Conservation (phyloP, 2,329 filamentous ascomycete genomes). For the Whalleya microplaca region DNA sequence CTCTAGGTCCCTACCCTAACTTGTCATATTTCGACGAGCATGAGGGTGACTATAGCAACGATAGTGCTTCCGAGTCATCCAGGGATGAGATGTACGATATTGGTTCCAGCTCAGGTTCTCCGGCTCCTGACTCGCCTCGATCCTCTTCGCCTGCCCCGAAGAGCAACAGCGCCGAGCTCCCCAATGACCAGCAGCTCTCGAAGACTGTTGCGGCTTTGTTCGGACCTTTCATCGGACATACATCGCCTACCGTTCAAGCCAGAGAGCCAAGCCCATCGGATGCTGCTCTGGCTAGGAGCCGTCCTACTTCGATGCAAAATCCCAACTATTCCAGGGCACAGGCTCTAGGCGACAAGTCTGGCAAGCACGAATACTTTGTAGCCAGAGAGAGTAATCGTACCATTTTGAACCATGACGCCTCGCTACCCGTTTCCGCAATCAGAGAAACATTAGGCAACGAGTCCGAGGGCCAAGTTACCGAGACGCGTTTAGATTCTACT, state of each 20-base stretch:
- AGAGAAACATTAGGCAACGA: conserved; percentile 19
- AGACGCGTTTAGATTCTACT: neutral
- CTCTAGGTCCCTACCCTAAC: neutral
- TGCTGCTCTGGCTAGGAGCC: conserved; percentile 37
- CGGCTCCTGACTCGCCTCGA: neutral
- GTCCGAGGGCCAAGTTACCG: neutral
- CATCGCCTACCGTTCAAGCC: neutral
- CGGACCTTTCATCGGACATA: conserved; percentile 12
- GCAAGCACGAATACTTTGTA: conserved; percentile 45
- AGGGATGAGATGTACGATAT: conserved; percentile 7
- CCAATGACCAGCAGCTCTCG: neutral
- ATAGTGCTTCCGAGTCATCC: conserved; percentile 6
- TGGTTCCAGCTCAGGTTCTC: conserved; percentile 1
- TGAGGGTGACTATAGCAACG: neutral
- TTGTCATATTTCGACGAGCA: conserved; percentile 13
- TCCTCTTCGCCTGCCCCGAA: conserved; percentile 9
- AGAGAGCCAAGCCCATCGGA: conserved; percentile 37
- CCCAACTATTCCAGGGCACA: conserved; percentile 33
- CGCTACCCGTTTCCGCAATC: conserved; percentile 17
- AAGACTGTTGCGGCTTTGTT: neutral
- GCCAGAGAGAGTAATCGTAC: conserved; percentile 45
- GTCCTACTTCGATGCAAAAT: conserved; percentile 34
- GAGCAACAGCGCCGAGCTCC: neutral
- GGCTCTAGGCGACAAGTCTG: conserved; percentile 40
- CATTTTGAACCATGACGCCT: conserved; percentile 7